phyloP scores from a whole-genome alignment of 441 rosid genomes.

The Adansonia gregorii region DNA sequence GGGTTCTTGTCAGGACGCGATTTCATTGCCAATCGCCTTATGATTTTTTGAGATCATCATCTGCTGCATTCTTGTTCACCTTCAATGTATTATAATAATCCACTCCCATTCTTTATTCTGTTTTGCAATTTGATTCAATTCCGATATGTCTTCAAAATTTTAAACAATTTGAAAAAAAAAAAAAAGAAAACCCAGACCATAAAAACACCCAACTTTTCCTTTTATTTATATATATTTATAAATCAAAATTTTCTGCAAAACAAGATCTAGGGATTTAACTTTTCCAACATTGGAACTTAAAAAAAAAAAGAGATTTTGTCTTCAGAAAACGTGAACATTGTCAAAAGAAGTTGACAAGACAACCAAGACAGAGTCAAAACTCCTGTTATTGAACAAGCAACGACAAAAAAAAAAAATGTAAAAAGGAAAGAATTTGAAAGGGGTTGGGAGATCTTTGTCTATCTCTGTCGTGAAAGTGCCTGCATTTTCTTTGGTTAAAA shows the following conservation, averaged over 20 bases:
- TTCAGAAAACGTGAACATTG: neutral
- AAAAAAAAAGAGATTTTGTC: neutral
- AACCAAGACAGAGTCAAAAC: neutral
- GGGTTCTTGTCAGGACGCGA: slow-evolving; percentile 99
- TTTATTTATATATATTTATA: neutral
- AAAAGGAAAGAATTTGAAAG: neutral
- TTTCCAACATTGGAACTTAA: neutral
- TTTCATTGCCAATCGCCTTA: slow-evolving; percentile 86
- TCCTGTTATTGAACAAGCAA: neutral
- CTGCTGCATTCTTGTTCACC: slow-evolving; percentile 73
- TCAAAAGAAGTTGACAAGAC: neutral
- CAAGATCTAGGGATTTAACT: slow-evolving; percentile 23
- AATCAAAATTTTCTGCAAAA: neutral
- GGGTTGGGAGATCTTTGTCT: neutral
- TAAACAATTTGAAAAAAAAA: neutral
- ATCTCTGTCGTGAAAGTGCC: neutral
- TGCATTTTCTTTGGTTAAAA: slow-evolving; percentile 18
- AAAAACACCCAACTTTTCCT: slow-evolving; percentile 19
- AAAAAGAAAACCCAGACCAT: slow-evolving; percentile 24
- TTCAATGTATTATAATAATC: slow-evolving; percentile 81
- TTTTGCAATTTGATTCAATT: slow-evolving; percentile 3
- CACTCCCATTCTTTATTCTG: slow-evolving; percentile 55
- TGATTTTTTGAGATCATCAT: slow-evolving; percentile 88
- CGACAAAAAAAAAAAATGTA: neutral
- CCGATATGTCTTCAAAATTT: slow-evolving; percentile 13